Evolutionary conservation across 129 eudicot species (phyloP).

Genomic region (Ambrosia trifida): DNA sequence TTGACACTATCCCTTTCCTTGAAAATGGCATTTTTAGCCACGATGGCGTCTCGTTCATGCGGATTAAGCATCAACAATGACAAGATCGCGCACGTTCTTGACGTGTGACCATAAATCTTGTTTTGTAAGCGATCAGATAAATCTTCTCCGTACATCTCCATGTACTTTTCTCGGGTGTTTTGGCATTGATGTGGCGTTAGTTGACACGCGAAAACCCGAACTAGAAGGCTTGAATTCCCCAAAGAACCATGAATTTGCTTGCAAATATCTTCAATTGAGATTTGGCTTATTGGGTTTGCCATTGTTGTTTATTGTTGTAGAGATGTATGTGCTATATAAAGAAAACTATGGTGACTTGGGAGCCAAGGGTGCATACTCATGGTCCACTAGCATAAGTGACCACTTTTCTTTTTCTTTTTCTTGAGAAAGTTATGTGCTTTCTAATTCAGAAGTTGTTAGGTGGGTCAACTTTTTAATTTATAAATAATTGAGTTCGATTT

Average conservation of each 20-base stretch:
- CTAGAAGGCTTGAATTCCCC: constrained; percentile 36
- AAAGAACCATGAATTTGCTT: constrained; percentile 52
- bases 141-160: constrained; percentile 65
- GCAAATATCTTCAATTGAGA: constrained; percentile 48
- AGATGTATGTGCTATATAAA: constrained; percentile 29
- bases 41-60: constrained; percentile 59
- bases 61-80: constrained; percentile 55
- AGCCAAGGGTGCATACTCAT: constrained; percentile 38
- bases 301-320: constrained; percentile 27
- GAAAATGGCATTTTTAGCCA: constrained; percentile 58
- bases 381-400: constrained; percentile 31
- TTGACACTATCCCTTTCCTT: constrained; percentile 31
- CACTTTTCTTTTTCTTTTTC: constrained; percentile 31
- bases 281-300: constrained; percentile 37
- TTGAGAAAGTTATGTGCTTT: constrained; percentile 29
- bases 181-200: constrained; percentile 39
- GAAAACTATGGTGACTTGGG: constrained; percentile 33
- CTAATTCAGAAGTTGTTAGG: constrained; percentile 16
- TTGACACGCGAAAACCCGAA: constrained; percentile 26
- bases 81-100: constrained; percentile 35
- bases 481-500: background rate
- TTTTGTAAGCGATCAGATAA: constrained; percentile 33
- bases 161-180: constrained; percentile 49
- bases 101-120: constrained; percentile 10
- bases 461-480: constrained; percentile 29